Evolutionary conservation across 805 yeast species (phyloP), one percentile per base, ranked within the genome.

Genomic region (Huiozyma naganishii): DNA sequence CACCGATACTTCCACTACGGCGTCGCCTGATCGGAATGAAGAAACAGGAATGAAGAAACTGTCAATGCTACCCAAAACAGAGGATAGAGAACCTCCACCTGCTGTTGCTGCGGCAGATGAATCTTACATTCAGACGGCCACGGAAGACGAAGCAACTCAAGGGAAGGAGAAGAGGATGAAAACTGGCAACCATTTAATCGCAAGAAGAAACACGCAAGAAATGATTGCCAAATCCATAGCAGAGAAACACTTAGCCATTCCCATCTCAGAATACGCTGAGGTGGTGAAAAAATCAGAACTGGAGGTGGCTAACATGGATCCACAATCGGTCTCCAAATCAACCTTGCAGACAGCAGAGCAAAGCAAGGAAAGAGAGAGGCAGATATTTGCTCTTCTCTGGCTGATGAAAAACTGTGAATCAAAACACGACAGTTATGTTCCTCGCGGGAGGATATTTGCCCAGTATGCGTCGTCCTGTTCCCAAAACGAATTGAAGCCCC

Each of bases 351-450:
- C 49, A 44, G 59, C 59, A 43, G 67, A 67, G 48, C 64, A 59
- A 41, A 55, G 52, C 29, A 69, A 68, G 40, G 86, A 81, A 52
- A 68, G 77, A 45, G 82, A 77, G 54, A 72, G 80, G 42, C 96
- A 86, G 59, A 68, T 84, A 1, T 84, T 85, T 61, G 95, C 89
- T 9, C 73, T 86, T 75, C 75, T 83, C 3, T 85, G 94, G 84
- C 67, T 88, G 37, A 69, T 81, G 64, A 76, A 78, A 52, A 70
- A 79, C 27, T 86, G 84, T 52, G 73, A 71, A 46, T 54, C 70
- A 6, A 61, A 69, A 38, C 65, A 65, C 5, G 70, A 69, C 28
- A 68, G 79, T 17, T 79, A 74, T 36, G 78, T 80, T 33, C 85
- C 84, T 32, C 65, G 88, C 44, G 79, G 77, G 50, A 64, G 79